Conservation (phyloP, 306 rosid genomes). For the Lathyrus oleraceus region DNA sequence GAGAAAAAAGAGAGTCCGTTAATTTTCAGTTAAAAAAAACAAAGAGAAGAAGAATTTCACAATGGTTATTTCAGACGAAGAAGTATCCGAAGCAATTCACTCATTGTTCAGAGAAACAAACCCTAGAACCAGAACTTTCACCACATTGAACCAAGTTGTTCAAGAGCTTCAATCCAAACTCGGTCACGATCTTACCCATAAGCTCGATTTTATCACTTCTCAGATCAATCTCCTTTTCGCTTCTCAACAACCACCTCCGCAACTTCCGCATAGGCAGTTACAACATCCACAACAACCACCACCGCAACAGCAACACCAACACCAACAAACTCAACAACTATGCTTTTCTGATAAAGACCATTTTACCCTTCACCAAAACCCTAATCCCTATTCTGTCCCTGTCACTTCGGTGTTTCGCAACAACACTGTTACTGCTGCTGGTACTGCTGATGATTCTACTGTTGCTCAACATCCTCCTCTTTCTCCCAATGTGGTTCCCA, state of each 20-base stretch:
- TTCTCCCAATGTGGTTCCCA: conserved; percentile 48
- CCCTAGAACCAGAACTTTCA: conserved; percentile 43
- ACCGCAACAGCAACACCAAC: not conserved
- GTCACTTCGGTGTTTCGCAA: conserved; percentile 46
- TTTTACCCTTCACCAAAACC: conserved; percentile 65
- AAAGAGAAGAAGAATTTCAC: not conserved
- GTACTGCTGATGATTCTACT: conserved; percentile 18
- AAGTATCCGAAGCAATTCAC: conserved; percentile 62
- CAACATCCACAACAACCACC: conserved; percentile 6
- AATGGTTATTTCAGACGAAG: conserved; percentile 73
- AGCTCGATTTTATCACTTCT: conserved; percentile 60
- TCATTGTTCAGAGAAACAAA: conserved; percentile 52
- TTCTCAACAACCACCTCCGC: conserved; percentile 17
- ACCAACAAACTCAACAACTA: not conserved
- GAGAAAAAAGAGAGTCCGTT: conserved; percentile 37
- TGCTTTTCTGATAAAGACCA: conserved; percentile 40
- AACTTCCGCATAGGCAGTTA: not conserved
- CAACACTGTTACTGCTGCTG: conserved; percentile 43
- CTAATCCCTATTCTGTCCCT: conserved; percentile 51
- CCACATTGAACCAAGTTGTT: conserved; percentile 60
- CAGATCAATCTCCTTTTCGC: conserved; percentile 60
- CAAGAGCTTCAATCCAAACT: conserved; percentile 67
- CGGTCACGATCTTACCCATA: conserved; percentile 65
- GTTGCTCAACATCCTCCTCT: not conserved
- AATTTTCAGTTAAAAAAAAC: conserved; percentile 38